Evolutionary conservation across 1,284 basidiomycete species (phyloP).

Genomic region (Peniophora sp.): DNA sequence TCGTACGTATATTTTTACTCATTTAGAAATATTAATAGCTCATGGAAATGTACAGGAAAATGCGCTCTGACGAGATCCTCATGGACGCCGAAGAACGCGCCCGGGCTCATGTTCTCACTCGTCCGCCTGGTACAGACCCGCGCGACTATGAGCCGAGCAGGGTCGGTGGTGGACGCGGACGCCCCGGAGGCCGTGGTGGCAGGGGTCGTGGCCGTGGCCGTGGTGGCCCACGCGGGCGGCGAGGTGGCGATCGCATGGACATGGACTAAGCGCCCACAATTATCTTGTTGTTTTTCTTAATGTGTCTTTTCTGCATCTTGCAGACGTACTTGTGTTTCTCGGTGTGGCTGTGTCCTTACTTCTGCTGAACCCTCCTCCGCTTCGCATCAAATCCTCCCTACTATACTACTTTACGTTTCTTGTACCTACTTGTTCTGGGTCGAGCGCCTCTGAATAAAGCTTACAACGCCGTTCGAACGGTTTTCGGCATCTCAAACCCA

Average conservation of each 20-base stretch:
- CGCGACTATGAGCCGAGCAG: conserved; percentile 39
- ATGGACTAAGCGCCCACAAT: conserved; percentile 18
- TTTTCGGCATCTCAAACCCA: no score
- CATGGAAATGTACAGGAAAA: conserved; percentile 49
- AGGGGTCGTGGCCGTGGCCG: conserved; percentile 22
- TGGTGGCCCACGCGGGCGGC: conserved; percentile 12
- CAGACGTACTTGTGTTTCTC: no score
- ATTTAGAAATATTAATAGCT: not conserved
- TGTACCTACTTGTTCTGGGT: no score
- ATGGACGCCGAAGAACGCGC: conserved; percentile 42
- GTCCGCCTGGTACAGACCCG: conserved; percentile 60
- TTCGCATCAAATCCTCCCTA: no score
- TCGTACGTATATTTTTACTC: conserved; percentile 45
- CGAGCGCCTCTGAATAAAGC: no score
- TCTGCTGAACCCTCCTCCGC: no score
- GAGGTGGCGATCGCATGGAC: conserved; percentile 28
- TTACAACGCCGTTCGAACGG: no score
- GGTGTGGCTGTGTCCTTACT: no score
- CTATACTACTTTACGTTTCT: no score
- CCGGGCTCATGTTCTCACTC: conserved; percentile 59
- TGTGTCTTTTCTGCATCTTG: not conserved
- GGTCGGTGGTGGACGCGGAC: conserved; percentile 17
- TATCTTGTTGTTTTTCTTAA: not conserved
- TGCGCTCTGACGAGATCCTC: conserved; percentile 76
- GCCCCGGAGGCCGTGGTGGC: conserved; percentile 19